phyloP scores from a whole-genome alignment of 208 protist species.

The Trypanosoma boissoni region DNA sequence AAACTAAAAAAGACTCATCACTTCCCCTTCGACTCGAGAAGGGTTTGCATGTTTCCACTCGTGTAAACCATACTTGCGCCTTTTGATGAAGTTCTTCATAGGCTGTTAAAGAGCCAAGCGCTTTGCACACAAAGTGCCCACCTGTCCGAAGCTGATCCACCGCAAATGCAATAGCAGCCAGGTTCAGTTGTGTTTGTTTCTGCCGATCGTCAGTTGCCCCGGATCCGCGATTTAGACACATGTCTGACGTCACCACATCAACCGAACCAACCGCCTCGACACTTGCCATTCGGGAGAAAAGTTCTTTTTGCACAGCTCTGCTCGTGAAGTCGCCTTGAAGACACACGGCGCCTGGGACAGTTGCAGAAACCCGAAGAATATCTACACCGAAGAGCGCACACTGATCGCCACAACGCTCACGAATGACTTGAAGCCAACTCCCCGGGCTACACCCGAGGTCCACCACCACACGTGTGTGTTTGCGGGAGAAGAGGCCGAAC shows the following conservation, averaged over 20 bases:
- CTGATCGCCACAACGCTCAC: constrained; percentile 50
- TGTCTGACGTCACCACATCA: constrained; percentile 79
- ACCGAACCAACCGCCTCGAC: constrained; percentile 25
- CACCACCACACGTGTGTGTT: constrained; percentile 49
- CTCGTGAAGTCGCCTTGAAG: constrained; percentile 77
- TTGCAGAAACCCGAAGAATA: constrained; percentile 46
- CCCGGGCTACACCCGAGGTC: constrained; percentile 86
- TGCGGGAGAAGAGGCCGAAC: constrained; percentile 48
- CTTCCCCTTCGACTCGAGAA: constrained; percentile 59
- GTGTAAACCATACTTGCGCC: constrained; percentile 39
- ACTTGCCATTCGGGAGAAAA: constrained; percentile 22
- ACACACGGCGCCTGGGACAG: constrained; percentile 54
- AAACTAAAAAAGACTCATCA: constrained; percentile 77
- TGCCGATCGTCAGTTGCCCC: constrained; percentile 66
- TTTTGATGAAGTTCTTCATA: constrained; percentile 44
- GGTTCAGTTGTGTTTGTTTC: constrained; percentile 52
- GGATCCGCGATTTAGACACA: constrained; percentile 74
- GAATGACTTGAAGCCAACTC: constrained; percentile 81
- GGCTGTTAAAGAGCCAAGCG: constrained; percentile 48
- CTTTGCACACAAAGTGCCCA: constrained; percentile 83
- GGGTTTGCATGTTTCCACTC: constrained; percentile 55
- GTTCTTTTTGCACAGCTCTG: constrained; percentile 30
- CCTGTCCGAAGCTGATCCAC: constrained; percentile 43
- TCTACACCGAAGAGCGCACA: constrained; percentile 78
- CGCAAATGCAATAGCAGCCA: constrained; percentile 44